Base-by-base conservation (phyloP, 768 basidiomycete species). In the Amanita inopinata region DNA sequence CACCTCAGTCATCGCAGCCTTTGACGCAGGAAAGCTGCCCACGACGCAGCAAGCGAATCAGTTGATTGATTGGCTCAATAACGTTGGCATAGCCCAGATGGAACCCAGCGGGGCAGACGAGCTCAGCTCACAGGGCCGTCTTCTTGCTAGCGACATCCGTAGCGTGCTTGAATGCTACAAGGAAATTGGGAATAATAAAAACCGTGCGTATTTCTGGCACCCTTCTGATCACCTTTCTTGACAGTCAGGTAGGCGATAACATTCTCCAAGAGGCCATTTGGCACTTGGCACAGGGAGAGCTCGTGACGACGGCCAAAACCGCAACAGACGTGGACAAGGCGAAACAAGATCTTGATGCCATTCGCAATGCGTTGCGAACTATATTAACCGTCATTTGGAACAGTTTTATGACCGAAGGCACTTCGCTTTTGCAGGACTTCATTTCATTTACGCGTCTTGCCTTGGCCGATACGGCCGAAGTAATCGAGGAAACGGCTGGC, bases 1-100 rank as follows among this genome's bases (percentile, higher is more conserved):
- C 36, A 65, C 78, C 12, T 76, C 78, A 27, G 52, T 83, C 18
- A 55, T 80, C 44, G 83, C 79, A 35, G 83, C 83, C 5, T 59
- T 85, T 51, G 70, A 76, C 48, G 80, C 81, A 12, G 80, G 80
- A 15, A 86, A 86, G 54, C 62, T 83, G 3, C 83, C 83, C 12
- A 67, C 67, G 1, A 77, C 81, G 8, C 57, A 70, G 20, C 83
- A 86, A 53, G 49, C 74, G 28, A 66, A 67, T 46, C 53, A 54
- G 0, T 66, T 70, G 52, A 67, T 81, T 49, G 73, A 81, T 53
- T 76, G 69, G 66, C 52, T 75, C 34, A 72, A 76, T 30, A 53
- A 65, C 9, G 64, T 73, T 25, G 63, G 69, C 7, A 61, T 80
- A 45, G 57, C 74, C 5, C 63, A 67, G 30, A 58, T 68, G 17